Evolutionary conservation across 345 rosid genomes (phyloP).

Genomic region (Citrus australasica): DNA sequence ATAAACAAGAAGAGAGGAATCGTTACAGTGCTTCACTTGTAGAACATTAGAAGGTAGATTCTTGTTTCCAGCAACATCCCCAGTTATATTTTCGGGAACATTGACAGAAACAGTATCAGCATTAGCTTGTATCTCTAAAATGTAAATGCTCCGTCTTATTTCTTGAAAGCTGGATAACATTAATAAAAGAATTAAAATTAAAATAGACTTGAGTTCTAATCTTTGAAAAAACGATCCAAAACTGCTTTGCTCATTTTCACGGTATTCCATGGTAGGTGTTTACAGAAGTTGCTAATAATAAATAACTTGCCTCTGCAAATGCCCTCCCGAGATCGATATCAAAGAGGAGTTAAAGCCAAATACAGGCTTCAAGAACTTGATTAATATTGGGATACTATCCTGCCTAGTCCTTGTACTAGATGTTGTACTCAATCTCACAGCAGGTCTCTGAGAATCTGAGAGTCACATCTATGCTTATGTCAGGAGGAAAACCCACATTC

Average conservation of each 20-base stretch:
- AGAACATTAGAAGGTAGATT: conserved; percentile 71
- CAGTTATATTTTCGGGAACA: conserved; percentile 76
- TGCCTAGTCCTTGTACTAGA: conserved; percentile 62
- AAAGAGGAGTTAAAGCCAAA: conserved; percentile 79
- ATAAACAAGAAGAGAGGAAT: background rate
- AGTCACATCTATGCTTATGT: conserved; percentile 17
- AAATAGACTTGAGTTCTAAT: background rate
- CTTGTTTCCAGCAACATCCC: conserved; percentile 84
- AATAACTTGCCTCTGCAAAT: conserved; percentile 62
- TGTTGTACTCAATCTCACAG: conserved; percentile 68
- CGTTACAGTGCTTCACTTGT: conserved; percentile 78
- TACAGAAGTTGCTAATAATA: conserved; percentile 5
- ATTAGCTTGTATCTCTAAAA: conserved; percentile 58
- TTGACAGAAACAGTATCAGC: conserved; percentile 40
- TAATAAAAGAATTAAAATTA: conserved; percentile 13
- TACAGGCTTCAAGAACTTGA: conserved; percentile 79
- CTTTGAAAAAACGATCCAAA: background rate
- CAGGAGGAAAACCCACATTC: background rate
- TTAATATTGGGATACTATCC: conserved; percentile 48
- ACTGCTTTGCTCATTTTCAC: background rate
- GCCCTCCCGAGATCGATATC: conserved; percentile 73
- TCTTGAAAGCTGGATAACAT: conserved; percentile 60
- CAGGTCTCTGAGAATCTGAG: conserved; percentile 81
- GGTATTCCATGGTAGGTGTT: background rate
- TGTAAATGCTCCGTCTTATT: conserved; percentile 55